phyloP scores from a whole-genome alignment of 2,329 filamentous ascomycete genomes.

The Colletotrichum spaethianum region DNA sequence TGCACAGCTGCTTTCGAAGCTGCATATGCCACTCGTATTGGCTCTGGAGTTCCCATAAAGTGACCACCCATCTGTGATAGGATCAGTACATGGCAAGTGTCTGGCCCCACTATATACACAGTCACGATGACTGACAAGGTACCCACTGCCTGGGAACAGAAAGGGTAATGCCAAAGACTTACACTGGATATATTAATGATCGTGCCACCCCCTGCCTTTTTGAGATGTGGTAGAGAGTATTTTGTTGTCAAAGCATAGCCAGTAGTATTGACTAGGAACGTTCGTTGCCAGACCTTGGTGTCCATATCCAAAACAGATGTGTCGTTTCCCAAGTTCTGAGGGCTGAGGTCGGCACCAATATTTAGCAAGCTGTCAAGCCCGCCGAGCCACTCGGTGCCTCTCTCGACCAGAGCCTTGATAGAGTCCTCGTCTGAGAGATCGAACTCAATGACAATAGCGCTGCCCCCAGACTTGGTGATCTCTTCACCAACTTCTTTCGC shows the following conservation, averaged over 20 bases:
- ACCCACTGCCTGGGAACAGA: neutral
- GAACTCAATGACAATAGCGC: slow-evolving; percentile 17
- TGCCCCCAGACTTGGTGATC: slow-evolving; percentile 10
- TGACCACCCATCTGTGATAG: slow-evolving; percentile 6
- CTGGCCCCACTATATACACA: neutral
- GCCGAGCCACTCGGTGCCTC: slow-evolving; percentile 20
- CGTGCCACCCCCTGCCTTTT: slow-evolving; percentile 8
- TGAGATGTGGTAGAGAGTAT: slow-evolving; percentile 19
- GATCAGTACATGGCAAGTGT: neutral
- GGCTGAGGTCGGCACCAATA: slow-evolving; percentile 25
- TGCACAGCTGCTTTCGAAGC: slow-evolving; percentile 23
- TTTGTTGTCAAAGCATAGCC: slow-evolving; percentile 25
- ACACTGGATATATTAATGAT: slow-evolving; percentile 30
- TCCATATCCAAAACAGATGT: slow-evolving; percentile 21
- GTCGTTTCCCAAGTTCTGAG: slow-evolving; percentile 13
- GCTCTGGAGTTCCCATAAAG: slow-evolving; percentile 21
- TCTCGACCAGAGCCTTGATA: slow-evolving; percentile 7
- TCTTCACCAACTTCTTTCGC: slow-evolving; percentile 13
- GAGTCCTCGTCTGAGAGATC: slow-evolving; percentile 18
- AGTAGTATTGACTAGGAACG: slow-evolving; percentile 22
- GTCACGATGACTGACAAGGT: too few relatives aligned
- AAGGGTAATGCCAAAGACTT: neutral
- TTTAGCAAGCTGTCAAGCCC: slow-evolving; percentile 27
- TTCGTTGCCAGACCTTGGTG: slow-evolving; percentile 16
- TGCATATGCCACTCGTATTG: slow-evolving; percentile 15